A percentile compares a stretch with the other conserved stretches of the same genome.
Evolutionary conservation across 192 early-diverging fungal genomes (phyloP).

Genomic region (Linnemannia hyalina): DNA sequence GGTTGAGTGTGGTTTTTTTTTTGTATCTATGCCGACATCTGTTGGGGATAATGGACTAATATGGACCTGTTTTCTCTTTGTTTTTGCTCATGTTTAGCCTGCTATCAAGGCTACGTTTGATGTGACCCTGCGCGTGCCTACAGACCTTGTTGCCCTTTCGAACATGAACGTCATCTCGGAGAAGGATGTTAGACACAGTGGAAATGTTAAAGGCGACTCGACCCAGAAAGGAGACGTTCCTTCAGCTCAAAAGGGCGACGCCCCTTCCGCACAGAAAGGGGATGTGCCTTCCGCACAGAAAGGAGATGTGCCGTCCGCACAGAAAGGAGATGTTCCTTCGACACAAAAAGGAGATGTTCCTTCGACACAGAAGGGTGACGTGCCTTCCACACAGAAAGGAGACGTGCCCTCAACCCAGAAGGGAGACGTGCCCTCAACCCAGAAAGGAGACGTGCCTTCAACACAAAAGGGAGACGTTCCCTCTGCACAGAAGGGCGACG

Average conservation of each 20-base stretch:
- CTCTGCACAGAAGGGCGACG: conserved; percentile 48
- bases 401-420: conserved; percentile 51
- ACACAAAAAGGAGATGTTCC: conserved; percentile 54
- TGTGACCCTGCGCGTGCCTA: conserved; percentile 84
- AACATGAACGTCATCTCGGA: conserved; percentile 92
- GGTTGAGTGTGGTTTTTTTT: background rate
- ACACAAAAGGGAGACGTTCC: conserved; percentile 55
- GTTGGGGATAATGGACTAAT: background rate
- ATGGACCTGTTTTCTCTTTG: background rate
- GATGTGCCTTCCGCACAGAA: conserved; percentile 48
- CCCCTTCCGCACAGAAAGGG: conserved; percentile 36
- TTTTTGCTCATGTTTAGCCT: conserved; percentile 61
- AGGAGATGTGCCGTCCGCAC: conserved; percentile 42
- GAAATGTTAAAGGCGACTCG: conserved; percentile 55
- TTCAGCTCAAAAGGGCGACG: conserved; percentile 38
- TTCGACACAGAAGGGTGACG: conserved; percentile 41
- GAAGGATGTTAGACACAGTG: conserved; percentile 63
- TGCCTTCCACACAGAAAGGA: conserved; percentile 33
- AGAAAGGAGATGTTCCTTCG: conserved; percentile 48
- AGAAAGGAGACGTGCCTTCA: conserved; percentile 49
- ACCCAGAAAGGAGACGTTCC: conserved; percentile 25
- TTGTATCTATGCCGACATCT: background rate
- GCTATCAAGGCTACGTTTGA: conserved; percentile 96
- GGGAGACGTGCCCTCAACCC: conserved; percentile 45
- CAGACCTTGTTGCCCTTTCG: conserved; percentile 84